Percentiles rank a stretch among this genome's conserved stretches.
Conservation (phyloP, 1,139 yeast species). For the Geotrichum klebahnii region DNA sequence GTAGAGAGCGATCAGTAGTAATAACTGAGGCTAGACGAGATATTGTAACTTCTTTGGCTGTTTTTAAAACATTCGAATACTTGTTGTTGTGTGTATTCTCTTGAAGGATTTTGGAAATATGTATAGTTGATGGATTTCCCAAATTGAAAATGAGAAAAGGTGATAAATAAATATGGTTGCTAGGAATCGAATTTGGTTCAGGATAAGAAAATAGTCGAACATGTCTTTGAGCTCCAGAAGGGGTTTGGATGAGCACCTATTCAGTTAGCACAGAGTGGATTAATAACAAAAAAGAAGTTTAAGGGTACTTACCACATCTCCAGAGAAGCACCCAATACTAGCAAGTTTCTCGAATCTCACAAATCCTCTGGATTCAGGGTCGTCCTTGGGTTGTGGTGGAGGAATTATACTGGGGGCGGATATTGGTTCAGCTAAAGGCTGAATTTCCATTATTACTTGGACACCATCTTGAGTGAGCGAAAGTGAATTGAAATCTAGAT, state of each 20-base stretch:
- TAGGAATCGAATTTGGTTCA: constrained; percentile 54
- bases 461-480: constrained; percentile 12
- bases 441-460: constrained; percentile 24
- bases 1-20: constrained; percentile 63
- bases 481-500: constrained; percentile 24
- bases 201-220: constrained; percentile 56
- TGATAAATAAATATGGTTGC: constrained; percentile 51
- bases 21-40: constrained; percentile 68
- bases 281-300: constrained; percentile 16
- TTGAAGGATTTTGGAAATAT: constrained; percentile 30
- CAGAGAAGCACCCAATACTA: constrained; percentile 60
- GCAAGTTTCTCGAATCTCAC: constrained; percentile 52
- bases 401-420: constrained; percentile 31
- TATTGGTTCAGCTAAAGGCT: constrained; percentile 28
- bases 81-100: constrained; percentile 20
- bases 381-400: constrained; percentile 36
- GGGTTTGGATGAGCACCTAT: constrained; percentile 22
- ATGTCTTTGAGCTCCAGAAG: constrained; percentile 30
- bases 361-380: constrained; percentile 50
- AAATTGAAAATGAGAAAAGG: constrained; percentile 61
- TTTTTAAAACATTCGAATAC: constrained; percentile 32
- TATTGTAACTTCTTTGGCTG: constrained; percentile 52
- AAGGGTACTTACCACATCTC: constrained; percentile 53
- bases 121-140: constrained; percentile 39
- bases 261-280: not conserved